Conservation (phyloP, 2,329 filamentous ascomycete species). For the Didymella lethalis region DNA sequence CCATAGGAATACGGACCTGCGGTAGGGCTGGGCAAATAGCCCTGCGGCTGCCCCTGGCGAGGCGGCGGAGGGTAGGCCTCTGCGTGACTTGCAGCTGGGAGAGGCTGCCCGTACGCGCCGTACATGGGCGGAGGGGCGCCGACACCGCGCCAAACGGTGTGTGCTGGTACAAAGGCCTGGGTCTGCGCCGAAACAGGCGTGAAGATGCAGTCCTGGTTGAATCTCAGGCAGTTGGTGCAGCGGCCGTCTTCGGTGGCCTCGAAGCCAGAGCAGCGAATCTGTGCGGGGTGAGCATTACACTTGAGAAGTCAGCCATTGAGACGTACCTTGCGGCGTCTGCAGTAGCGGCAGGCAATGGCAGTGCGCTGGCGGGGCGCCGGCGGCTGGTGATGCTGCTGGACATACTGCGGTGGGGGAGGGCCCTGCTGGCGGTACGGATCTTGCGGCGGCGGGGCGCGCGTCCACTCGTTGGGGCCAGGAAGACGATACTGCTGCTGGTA, state of each 20-base stretch:
- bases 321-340: conserved; percentile 65
- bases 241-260: conserved; percentile 75
- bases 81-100: conserved; percentile 50
- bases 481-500: conserved; percentile 57
- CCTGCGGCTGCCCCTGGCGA: conserved; percentile 46
- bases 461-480: conserved; percentile 58
- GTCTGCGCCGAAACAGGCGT: conserved; percentile 77
- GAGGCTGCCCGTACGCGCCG: conserved; percentile 60
- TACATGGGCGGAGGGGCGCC: conserved; percentile 60
- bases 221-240: conserved; percentile 75
- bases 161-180: conserved; percentile 76
- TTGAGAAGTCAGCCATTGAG: background rate
- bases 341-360: conserved; percentile 68
- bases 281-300: conserved; percentile 29
- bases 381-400: conserved; percentile 49
- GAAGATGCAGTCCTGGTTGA: conserved; percentile 80
- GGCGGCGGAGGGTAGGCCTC: conserved; percentile 49
- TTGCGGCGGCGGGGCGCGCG: conserved; percentile 48
- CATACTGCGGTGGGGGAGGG: conserved; percentile 51
- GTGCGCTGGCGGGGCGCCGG: conserved; percentile 67
- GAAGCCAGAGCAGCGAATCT: conserved; percentile 81
- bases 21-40: conserved; percentile 56
- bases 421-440: conserved; percentile 51
- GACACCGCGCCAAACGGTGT: conserved; percentile 65
- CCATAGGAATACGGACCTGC: conserved; percentile 53